Base-by-base conservation (phyloP, 2,329 filamentous ascomycete species). In the Lachnellula willkommii region DNA sequence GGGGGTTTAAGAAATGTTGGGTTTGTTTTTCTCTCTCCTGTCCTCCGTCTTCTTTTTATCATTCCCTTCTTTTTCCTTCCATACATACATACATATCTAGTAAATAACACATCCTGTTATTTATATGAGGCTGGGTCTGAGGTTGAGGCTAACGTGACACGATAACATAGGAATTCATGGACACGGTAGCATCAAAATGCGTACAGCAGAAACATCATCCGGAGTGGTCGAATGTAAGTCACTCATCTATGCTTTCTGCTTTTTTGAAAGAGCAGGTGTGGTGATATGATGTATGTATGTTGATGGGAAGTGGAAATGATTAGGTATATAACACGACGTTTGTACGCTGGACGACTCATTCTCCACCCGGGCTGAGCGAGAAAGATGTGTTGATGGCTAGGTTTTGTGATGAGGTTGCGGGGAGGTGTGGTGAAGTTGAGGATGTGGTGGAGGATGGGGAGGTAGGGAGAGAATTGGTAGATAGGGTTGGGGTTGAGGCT, bases 341-440 rank as follows among this genome's bases (percentile, higher is more conserved):
- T 63, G 82, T 90, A 59, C 80, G 84, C 49, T 90, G 87, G 87
- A 89, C 85, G 8, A 90, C 87, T 1, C 87, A 90, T 68, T 79
- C 73, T 56, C 86, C 85, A 0, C 72, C 74, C 8, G 87, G 87
- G 1, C 72, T 90, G n/a, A 86, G 83, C 0, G 71, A 72, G 20
- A 83, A 82, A 66, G 87, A 90, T 66, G 71, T 87, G 28, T 65
- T 75, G 39, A 78, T 90, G 70, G 87, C 87, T 0, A 66, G 69
- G 5, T 74, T 81, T 58, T 89, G 86, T 65, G 87, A 89, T 68
- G 68, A 74, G 24, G 70, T 83, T 6, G 84, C 82, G 28, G 66
- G 63, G 15, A 76, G 80, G 59, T 79, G 83, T 67, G 82, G 81
- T 37, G 84, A 86, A 69, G 63, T 66, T 26, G 40, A 70, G 66